Base-by-base conservation (phyloP, 179 eudicot species). In the Silene noctiflora region DNA sequence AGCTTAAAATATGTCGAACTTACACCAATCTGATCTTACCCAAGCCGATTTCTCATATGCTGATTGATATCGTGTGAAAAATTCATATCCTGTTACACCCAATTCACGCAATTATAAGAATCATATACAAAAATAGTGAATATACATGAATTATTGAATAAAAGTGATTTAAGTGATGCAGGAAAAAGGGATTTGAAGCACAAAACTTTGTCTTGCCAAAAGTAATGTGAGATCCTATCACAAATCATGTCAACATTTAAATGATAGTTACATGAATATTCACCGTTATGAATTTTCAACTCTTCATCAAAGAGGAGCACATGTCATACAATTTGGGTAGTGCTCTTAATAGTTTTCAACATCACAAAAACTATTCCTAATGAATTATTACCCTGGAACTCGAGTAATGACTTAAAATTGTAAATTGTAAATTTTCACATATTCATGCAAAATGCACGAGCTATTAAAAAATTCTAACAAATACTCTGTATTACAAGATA, bases 51-150 rank as follows among this genome's bases (percentile, higher is more conserved):
- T 71, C 80, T 67, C 76, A 75, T 84, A 74, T 67, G 75, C 73
- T 76, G 82, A 64, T 80, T 83, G 71, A 77, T 76, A 77, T 77
- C 83, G 68, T 83, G 76, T 56, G 86, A 11, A 71, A 62, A 75
- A 75, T 72, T 81, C 61, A 78, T 78, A 25, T 73, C 85, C 86
- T 84, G 79, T 76, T 78, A 21, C 84, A 76, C 2, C 78, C 73
- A 71, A 59, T 53, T 53, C 31, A 68, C 21, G 67, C 70, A 71
- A 53, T 42, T 10, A 72, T 71, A 67, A 77, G 74, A 61, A 29
- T 60, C 55, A 53, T 44, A 14, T 39, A 33, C 2, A 77, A 77
- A 60, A 22, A 44, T 2, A 25, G 12, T 27, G 29, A 60, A 46
- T 60, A 19, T n/a, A 63, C 19, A 51, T 67, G 9, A 20, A 6